Evolutionary conservation across 306 rosid genomes (phyloP), one percentile per base, ranked within the genome.

Genomic region (Myrica gale): DNA sequence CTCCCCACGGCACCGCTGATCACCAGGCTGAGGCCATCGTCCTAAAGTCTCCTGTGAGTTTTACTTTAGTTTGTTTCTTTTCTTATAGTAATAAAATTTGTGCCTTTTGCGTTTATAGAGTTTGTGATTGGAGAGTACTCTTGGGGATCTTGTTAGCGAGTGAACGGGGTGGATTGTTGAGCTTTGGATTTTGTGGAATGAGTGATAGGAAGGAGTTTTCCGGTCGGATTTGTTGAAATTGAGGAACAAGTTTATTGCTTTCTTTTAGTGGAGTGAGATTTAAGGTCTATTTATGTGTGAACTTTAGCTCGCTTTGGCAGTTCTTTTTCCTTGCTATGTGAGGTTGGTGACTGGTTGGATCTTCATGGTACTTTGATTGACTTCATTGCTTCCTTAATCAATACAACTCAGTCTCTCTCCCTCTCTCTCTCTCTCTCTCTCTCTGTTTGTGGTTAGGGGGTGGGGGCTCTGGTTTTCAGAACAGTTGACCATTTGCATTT

Each of bases 31-130:
- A 92, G 51, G 89, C 85, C 78, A 82, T 95, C 71, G 78, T 84
- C 39, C 85, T 95, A 50, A 92, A 83, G 82, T 69, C 97, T 57
- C 86, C 90, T 0, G 98, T 95, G 45, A 84, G 93, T 77, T 3
- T 57, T 42, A 12, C 15, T 23, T 68, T 45, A 57, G n/a, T 5
- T 63, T 17, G 7, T 1, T 39, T 37, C 4, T 6, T 41, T 37
- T 50, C 12, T 53, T 60, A 26, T 67, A 5, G 56, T 17, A 20
- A 17, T 16, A 17, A 65, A 41, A n/a, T 19, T 41, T 70, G 1
- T 44, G 26, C 63, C 7, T 45, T 37, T 19, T 8, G 32, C 32
- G 78, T n/a, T 73, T 53, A 20, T 11, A 57, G 81, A 78, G 69
- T 70, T 46, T 51, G 56, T 76, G 66, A 71, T 77, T n/a, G n/a